Percentiles rank a stretch among this genome's conserved stretches.
These are phyloP conservation scores for Brassica incana DNA, from an alignment of 345 rosid species.

Conservation along the genomic window DNA sequence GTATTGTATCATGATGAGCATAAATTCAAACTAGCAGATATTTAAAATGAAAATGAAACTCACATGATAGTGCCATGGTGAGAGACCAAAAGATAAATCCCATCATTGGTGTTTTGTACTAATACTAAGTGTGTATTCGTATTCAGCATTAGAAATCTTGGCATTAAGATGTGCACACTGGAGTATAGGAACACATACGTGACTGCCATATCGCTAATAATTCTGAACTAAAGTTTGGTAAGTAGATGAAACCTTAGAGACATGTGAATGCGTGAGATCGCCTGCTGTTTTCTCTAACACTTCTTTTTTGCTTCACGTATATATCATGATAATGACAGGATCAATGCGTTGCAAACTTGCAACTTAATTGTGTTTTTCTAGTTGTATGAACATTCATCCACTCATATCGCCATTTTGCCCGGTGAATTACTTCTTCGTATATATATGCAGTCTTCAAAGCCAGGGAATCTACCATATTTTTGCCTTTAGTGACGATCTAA, in stretches of 20 bases:
- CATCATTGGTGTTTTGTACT: not conserved
- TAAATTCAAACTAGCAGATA: not conserved
- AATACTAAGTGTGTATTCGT: not conserved
- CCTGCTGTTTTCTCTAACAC: not conserved
- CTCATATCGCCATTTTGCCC: not conserved
- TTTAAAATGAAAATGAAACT: not conserved
- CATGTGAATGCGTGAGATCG: not conserved
- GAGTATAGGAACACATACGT: not conserved
- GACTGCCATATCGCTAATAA: not conserved
- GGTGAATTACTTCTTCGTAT: not conserved
- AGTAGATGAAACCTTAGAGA: not conserved
- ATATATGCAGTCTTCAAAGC: not conserved
- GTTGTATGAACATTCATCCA: not conserved
- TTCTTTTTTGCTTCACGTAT: too few species aligned
- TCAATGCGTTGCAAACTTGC: too few species aligned
- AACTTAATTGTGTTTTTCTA: not conserved
- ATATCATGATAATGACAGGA: too few species aligned
- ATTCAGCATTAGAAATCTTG: not conserved
- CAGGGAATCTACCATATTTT: not conserved
- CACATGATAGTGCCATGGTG: not conserved
- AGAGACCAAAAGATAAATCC: not conserved
- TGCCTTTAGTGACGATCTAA: not conserved
- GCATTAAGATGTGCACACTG: not conserved
- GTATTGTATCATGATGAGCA: not conserved
- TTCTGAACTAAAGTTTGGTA: not conserved